phyloP scores from a whole-genome alignment of 192 early-diverging fungal genomes.

The Allomyces arbusculus region DNA sequence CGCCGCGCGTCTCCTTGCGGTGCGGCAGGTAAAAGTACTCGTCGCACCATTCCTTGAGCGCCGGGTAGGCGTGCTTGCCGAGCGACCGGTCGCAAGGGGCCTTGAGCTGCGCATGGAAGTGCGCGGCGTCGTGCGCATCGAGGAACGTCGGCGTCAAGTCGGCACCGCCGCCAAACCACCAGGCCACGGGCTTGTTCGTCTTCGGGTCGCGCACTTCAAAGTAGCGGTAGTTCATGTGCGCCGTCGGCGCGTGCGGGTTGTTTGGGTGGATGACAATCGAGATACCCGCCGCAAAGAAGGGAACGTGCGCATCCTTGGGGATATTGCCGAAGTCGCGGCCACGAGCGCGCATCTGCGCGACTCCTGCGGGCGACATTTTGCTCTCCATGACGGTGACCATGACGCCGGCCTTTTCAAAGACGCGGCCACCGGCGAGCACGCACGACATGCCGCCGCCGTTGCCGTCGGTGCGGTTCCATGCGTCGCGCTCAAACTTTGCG shows the following conservation, averaged over 20 bases:
- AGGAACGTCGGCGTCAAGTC: slow-evolving; percentile 86
- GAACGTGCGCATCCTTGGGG: slow-evolving; percentile 29
- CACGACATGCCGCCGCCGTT: slow-evolving; percentile 72
- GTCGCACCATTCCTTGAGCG: slow-evolving; percentile 95
- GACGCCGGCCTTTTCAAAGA: slow-evolving; percentile 96
- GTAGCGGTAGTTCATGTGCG: slow-evolving; percentile 93
- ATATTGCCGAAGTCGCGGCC: slow-evolving; percentile 31
- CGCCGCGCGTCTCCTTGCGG: slow-evolving; percentile 68
- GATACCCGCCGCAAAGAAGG: slow-evolving; percentile 77
- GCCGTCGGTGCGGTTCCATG: slow-evolving; percentile 75
- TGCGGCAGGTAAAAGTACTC: slow-evolving; percentile 79
- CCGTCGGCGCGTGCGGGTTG: slow-evolving; percentile 90
- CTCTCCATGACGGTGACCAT: slow-evolving; percentile 73
- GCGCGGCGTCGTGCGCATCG: slow-evolving; percentile 71
- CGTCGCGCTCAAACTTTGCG: slow-evolving; percentile 46
- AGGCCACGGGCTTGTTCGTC: slow-evolving; percentile 39
- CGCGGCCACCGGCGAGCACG: slow-evolving; percentile 75
- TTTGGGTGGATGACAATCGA: slow-evolving; percentile 83
- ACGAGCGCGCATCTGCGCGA: slow-evolving; percentile 77
- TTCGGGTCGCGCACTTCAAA: slow-evolving; percentile 63
- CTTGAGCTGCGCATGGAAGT: slow-evolving; percentile 87
- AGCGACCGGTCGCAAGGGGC: slow-evolving; percentile 54
- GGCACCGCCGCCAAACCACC: slow-evolving; percentile 93
- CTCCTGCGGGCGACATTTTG: slow-evolving; percentile 51
- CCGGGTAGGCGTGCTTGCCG: slow-evolving; percentile 56